A percentile compares a stretch with the other conserved stretches of the same genome.
These are phyloP conservation scores for Drechslera avenae DNA, from an alignment of 2,329 filamentous ascomycete species.

Conservation along the genomic window DNA sequence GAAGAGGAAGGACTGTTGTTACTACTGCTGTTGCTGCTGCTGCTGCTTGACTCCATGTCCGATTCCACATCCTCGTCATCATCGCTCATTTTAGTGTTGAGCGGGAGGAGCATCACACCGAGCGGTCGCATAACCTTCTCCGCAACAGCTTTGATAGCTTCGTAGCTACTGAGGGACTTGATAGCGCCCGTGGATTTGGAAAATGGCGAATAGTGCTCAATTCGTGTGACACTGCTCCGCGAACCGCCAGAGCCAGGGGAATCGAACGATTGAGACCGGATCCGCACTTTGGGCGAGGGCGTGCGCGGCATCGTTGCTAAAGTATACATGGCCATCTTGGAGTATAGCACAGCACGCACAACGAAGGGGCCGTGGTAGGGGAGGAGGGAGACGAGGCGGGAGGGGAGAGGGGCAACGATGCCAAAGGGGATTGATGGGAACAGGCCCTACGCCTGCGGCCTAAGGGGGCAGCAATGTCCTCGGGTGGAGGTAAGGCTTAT, in stretches of 20 bases:
- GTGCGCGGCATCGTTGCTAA: conserved; percentile 26
- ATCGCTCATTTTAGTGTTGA: conserved; percentile 43
- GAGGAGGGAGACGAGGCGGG: not conserved
- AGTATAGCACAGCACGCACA: not conserved
- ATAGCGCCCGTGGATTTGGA: conserved; percentile 45
- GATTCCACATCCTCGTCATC: conserved; percentile 15
- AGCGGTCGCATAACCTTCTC: conserved; percentile 13
- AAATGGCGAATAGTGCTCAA: conserved; percentile 39
- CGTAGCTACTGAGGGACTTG: conserved; percentile 23
- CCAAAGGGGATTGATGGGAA: not conserved
- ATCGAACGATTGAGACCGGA: conserved; percentile 45
- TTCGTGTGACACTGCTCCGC: conserved; percentile 35
- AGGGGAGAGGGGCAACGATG: no score
- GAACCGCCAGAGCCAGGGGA: conserved; percentile 31
- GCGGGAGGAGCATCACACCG: conserved; percentile 23
- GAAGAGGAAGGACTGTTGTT: conserved; percentile 18
- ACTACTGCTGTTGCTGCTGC: no score
- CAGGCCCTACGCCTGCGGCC: conserved; percentile 16
- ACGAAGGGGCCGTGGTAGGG: not conserved
- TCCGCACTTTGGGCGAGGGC: conserved; percentile 44
- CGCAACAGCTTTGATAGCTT: conserved; percentile 27
- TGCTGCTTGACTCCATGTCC: no score
- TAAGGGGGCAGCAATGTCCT: not conserved
- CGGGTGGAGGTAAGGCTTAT: conserved; percentile 20
- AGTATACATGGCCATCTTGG: conserved; percentile 19